Base-by-base conservation (phyloP, 225 moss, liverwort and hornwort species). In the Thuidium tamariscinum region DNA sequence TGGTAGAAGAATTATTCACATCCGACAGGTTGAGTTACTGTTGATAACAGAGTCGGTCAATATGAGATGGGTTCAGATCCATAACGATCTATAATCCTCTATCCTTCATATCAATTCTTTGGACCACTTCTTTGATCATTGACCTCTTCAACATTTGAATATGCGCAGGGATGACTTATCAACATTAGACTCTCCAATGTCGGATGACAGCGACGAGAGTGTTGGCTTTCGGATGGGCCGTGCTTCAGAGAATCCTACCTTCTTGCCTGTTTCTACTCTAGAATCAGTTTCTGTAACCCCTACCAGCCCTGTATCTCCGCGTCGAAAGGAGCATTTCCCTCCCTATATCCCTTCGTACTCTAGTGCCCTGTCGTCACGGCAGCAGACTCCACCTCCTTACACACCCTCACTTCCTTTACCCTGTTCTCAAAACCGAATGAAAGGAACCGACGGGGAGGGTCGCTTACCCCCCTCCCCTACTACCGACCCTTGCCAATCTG, bases 401-500 rank as follows among this genome's bases (percentile, higher is more conserved):
- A 90, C 89, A 42, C 91, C 93, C 79, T 92, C 91, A 13, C 92
- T 94, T 84, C 90, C 96, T 86, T 48, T 94, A 66, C 92, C 94
- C 66, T 89, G 90, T 83, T 82, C 95, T 75, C 94, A 91, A 84
- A 71, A 95, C n/a, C 96, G 97, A 78, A 89, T 92, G 30, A 95
- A 95, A 87, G 93, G 89, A 74, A 89, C 91, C 49, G 95, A 96
- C 67, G 84, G 92, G 12, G 98, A 97, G 77, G 96, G 99, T 34
- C 95, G 97, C 26, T 90, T 97, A 86, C 97, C 99, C 48, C 95
- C 99, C 23, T 99, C 97, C 30, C 99, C 97, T 3, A 96, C 93
- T 46, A 96, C 92, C 68, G 99, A 99, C 77, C 92, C 96, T 74
- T 96, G 95, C 87, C 96, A 97, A 89, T 95, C 95, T 74, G 96